These are phyloP conservation scores for Fusarium sp. DNA, from an alignment of 2,329 filamentous ascomycete genomes.

Conservation along the genomic window DNA sequence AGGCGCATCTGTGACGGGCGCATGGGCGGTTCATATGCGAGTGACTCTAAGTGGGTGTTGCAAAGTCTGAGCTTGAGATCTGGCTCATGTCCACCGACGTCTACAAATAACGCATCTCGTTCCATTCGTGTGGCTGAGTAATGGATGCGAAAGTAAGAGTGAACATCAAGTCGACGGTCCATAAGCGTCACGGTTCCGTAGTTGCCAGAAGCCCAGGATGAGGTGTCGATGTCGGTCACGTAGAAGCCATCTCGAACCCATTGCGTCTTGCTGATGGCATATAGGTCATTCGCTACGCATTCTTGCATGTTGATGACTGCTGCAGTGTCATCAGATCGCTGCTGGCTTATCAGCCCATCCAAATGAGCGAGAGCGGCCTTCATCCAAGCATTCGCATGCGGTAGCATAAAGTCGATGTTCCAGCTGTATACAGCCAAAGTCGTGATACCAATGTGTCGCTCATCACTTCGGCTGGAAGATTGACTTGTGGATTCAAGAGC, in stretches of 20 bases:
- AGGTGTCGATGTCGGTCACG: slow-evolving; percentile 56
- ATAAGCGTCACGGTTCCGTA: slow-evolving; percentile 65
- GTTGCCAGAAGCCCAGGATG: slow-evolving; percentile 54
- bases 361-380: slow-evolving; percentile 46
- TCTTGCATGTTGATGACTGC: slow-evolving; percentile 62
- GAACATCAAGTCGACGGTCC: slow-evolving; percentile 56
- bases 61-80: slow-evolving; percentile 56
- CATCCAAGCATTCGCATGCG: slow-evolving; percentile 47
- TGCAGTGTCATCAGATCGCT: slow-evolving; percentile 33
- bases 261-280: slow-evolving; percentile 51
- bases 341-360: slow-evolving; percentile 4
- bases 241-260: slow-evolving; percentile 60
- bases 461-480: background rate
- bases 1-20: slow-evolving; percentile 59
- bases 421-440: slow-evolving; percentile 47
- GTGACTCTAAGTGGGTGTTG: slow-evolving; percentile 66
- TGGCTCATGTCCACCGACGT: slow-evolving; percentile 45
- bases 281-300: slow-evolving; percentile 57
- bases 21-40: slow-evolving; percentile 57
- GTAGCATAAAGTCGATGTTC: slow-evolving; percentile 52
- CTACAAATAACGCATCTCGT: slow-evolving; percentile 65
- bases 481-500: background rate
- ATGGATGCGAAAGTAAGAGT: slow-evolving; percentile 59
- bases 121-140: slow-evolving; percentile 60
- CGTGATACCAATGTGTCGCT: slow-evolving; percentile 1